These are phyloP conservation scores for Lipomyces kockii DNA, from an alignment of 805 yeast genomes.

Conservation along the genomic window DNA sequence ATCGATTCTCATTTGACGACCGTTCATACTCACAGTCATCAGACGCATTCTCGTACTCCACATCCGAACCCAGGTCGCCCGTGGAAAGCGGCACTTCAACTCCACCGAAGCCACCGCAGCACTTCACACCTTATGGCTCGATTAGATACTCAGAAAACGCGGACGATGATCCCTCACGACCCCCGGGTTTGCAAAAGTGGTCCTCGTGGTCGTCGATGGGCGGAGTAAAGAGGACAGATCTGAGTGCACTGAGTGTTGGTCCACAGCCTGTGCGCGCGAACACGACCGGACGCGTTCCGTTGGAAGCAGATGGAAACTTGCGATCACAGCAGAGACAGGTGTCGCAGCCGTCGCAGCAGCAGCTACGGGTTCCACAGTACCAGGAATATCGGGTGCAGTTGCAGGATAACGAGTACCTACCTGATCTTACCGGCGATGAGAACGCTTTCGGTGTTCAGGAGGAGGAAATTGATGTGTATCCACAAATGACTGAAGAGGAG, in stretches of 20 bases:
- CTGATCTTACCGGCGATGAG: constrained; percentile 8
- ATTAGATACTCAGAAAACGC: constrained; percentile 2
- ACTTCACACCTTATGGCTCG: background rate
- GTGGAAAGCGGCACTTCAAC: background rate
- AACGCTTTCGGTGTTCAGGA: background rate
- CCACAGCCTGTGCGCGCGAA: constrained; percentile 20
- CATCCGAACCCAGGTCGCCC: background rate
- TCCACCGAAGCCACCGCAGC: constrained; percentile 15
- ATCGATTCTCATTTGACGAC: background rate
- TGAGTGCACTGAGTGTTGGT: background rate
- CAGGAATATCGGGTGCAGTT: background rate
- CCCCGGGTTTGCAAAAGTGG: constrained; percentile 14
- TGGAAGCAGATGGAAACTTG: constrained; percentile 10
- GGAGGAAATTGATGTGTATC: background rate
- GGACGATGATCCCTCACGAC: background rate
- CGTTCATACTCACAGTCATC: constrained; percentile 2
- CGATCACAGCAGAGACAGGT: background rate
- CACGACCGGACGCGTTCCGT: constrained; percentile 22
- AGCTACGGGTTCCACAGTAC: background rate
- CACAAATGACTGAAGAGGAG: background rate
- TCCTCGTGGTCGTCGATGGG: constrained; percentile 7
- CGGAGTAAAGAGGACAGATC: background rate
- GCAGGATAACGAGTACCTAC: background rate
- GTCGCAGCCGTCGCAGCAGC: background rate
- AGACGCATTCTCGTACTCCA: constrained; percentile 5